Percentiles rank a stretch among this genome's conserved stretches.
Conservation (phyloP, 1,139 yeast species). For the Diutina siamensis region DNA sequence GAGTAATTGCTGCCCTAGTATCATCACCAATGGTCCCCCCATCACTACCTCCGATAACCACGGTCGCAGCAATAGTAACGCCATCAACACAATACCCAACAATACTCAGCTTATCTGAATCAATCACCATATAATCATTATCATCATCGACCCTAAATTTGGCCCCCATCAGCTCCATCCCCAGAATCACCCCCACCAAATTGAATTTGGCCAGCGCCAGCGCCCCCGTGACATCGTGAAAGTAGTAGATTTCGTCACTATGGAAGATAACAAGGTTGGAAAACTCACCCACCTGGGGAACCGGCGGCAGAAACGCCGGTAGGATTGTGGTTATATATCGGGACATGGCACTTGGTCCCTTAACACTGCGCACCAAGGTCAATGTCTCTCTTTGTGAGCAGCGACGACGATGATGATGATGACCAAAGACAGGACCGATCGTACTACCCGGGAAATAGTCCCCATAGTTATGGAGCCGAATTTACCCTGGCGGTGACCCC, state of each 20-base stretch:
- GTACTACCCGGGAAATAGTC: too few relatives aligned
- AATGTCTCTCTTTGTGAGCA: background rate
- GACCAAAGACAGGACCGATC: background rate
- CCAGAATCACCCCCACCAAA: slow-evolving; percentile 4
- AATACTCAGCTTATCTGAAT: background rate
- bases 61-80: background rate
- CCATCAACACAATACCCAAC: background rate
- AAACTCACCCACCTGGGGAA: background rate
- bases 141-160: background rate
- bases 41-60: too few relatives aligned
- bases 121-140: background rate
- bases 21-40: background rate
- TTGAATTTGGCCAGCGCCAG: background rate
- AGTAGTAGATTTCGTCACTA: slow-evolving; percentile 3
- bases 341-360: background rate
- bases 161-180: background rate
- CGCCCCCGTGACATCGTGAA: background rate
- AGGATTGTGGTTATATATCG: slow-evolving; percentile 1
- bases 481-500: too few relatives aligned
- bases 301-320: background rate
- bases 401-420: background rate
- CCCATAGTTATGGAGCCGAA: too few relatives aligned
- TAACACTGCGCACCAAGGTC: background rate
- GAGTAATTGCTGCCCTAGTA: background rate
- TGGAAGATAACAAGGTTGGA: background rate